These are phyloP conservation scores for Xylaria sp. DNA, from an alignment of 495 filamentous ascomycete species.

Conservation along the genomic window DNA sequence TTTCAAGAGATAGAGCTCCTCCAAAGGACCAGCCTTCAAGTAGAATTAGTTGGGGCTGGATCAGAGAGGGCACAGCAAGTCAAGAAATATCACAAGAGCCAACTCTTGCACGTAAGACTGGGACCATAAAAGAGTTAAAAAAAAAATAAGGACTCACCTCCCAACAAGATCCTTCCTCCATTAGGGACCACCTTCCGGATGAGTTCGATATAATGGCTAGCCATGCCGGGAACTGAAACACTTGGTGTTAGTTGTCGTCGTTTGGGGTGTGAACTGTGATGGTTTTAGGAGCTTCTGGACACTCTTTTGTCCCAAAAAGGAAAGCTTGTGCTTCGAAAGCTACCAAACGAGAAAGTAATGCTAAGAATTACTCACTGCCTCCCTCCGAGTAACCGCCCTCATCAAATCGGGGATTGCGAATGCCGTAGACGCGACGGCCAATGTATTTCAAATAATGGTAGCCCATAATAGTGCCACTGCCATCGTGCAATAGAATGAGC, in stretches of 20 bases:
- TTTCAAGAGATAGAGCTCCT: slow-evolving; percentile 50
- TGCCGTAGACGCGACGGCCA: slow-evolving; percentile 44
- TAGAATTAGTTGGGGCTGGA: neutral
- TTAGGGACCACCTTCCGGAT: slow-evolving; percentile 39
- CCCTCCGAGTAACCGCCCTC: slow-evolving; percentile 42
- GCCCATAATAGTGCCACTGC: slow-evolving; percentile 46
- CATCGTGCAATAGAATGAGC: slow-evolving; percentile 48
- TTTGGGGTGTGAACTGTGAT: no score
- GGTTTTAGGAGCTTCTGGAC: no score
- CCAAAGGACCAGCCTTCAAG: slow-evolving; percentile 54
- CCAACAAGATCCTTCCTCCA: slow-evolving; percentile 43
- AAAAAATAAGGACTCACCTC: slow-evolving; percentile 15
- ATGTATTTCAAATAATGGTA: slow-evolving; percentile 43
- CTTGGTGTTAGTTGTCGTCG: no score
- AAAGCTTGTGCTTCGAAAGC: no score
- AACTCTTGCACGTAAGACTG: neutral
- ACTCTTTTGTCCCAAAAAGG: no score
- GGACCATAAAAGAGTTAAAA: neutral
- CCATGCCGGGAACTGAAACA: slow-evolving; percentile 35
- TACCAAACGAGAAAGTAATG: no score
- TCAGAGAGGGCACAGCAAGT: no score
- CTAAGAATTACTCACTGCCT: no score
- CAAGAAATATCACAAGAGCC: neutral
- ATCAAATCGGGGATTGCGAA: slow-evolving; percentile 45
- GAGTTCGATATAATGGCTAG: slow-evolving; percentile 37